Conservation (phyloP, 202 grass and related monocot genomes). For the Setaria italica region DNA sequence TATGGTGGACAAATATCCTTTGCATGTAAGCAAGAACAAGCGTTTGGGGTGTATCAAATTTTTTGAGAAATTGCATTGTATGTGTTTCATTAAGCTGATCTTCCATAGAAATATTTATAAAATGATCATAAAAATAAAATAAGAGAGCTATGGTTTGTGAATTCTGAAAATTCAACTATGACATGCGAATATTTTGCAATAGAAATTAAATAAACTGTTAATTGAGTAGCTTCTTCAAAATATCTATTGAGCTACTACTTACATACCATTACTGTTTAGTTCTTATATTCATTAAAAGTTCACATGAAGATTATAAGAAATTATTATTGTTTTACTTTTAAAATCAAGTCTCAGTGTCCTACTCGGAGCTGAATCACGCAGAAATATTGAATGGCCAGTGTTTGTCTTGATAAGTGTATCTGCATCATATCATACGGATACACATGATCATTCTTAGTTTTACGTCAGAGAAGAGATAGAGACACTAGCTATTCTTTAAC, state of each 20-base stretch:
- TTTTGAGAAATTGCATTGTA: no score
- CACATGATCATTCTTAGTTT: background rate
- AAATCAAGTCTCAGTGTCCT: background rate
- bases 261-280: background rate
- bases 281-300: slow-evolving; percentile 15
- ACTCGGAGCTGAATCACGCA: background rate
- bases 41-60: no score
- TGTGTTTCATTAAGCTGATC: no score
- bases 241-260: no score
- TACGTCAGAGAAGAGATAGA: background rate
- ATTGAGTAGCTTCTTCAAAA: background rate
- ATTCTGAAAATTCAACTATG: background rate
- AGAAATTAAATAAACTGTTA: background rate
- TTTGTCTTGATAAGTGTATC: slow-evolving; percentile 6
- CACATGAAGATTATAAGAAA: background rate
- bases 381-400: background rate
- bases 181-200: background rate
- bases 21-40: background rate
- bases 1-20: background rate
- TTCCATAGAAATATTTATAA: background rate
- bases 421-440: slow-evolving; percentile 16
- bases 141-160: background rate
- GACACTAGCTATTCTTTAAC: background rate
- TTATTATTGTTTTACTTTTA: background rate
- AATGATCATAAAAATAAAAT: background rate